Percentiles rank a stretch among this genome's conserved stretches.
These are phyloP conservation scores for Lomentospora prolificans DNA, from an alignment of 2,329 filamentous ascomycete genomes.

Conservation along the genomic window DNA sequence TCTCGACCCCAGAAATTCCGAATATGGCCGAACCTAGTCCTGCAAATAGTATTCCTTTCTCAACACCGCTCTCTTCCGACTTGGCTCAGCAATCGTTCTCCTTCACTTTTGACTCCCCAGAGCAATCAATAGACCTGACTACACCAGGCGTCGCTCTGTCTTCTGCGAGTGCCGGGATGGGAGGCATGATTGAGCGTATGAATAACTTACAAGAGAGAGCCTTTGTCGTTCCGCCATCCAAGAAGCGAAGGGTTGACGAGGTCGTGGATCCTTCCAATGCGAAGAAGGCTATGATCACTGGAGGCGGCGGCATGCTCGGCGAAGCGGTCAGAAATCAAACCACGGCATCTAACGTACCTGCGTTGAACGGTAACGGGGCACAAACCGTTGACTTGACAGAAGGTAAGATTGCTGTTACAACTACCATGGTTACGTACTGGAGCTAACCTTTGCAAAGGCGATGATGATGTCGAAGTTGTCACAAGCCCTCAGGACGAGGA, in stretches of 20 bases:
- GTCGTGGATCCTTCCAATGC: slow-evolving; percentile 28
- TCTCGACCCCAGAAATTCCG: background rate
- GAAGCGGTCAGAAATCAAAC: slow-evolving; percentile 54
- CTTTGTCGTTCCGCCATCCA: slow-evolving; percentile 43
- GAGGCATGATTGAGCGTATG: slow-evolving; percentile 61
- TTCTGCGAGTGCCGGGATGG: slow-evolving; percentile 30
- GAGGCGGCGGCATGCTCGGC: slow-evolving; percentile 49
- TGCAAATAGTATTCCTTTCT: background rate
- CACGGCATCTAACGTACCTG: slow-evolving; percentile 17
- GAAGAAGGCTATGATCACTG: slow-evolving; percentile 32
- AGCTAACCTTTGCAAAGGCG: slow-evolving; percentile 29
- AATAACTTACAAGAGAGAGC: slow-evolving; percentile 64
- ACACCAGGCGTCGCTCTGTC: slow-evolving; percentile 12
- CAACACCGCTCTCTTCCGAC: background rate
- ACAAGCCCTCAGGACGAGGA: slow-evolving; percentile 54
- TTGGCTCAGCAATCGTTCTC: background rate
- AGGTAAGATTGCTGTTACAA: slow-evolving; percentile 33
- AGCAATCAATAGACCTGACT: slow-evolving; percentile 9
- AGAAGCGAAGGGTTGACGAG: slow-evolving; percentile 48
- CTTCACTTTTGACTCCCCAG: slow-evolving; percentile 4
- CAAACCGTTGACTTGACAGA: slow-evolving; percentile 50
- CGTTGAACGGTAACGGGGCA: slow-evolving; percentile 16
- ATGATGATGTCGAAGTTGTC: slow-evolving; percentile 46
- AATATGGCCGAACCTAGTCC: background rate
- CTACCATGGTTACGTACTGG: slow-evolving; percentile 15